Base-by-base conservation (phyloP, 768 basidiomycete species). In the Antrodiella citrinella region DNA sequence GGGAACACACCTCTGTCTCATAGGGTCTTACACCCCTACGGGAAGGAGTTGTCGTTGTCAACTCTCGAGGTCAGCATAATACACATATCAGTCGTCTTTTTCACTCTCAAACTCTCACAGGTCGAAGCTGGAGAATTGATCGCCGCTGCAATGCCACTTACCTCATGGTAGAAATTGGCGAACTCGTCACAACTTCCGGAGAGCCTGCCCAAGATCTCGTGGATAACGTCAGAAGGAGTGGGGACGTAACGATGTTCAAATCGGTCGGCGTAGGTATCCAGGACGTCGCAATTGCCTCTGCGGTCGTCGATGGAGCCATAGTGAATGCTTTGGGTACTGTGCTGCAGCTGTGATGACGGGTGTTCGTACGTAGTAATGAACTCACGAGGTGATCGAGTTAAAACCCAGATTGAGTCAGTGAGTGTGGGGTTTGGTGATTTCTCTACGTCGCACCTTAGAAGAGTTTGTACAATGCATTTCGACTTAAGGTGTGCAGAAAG, bases 221-320 rank as follows among this genome's bases (percentile, higher is more conserved):
- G 12, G 49, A 59, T 19, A 45, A 52, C 3, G 47, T 63, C 4
- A 49, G 57, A 38, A 25, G 23, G 2, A 49, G 48, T 5, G 57
- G 63, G 4, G 65, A 68, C 35, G 72, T 92, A 10, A 87, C 84
- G 1, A 73, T 94, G 24, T 93, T 91, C 76, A 94, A 93, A 67
- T 87, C 85, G 0, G 92, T 94, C 4, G 91, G 92, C 2, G 66
- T 92, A 4, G 89, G 86, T 1, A 66, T 89, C n/a, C 91, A 94
- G 59, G 92, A 95, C 56, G 86, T 89, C 3, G 86, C 83, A 0
- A 88, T 94, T 51, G 81, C 89, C 9, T 72, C 67, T 49, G 76
- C 84, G 2, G 78, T 91, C 1, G 75, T 91, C 2, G 66, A 75
- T 3, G 72, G 72, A 47, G 90, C 91, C 1, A 68, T 80, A 56